These are phyloP conservation scores for Candida sanyaensis DNA, from an alignment of 1,139 yeast species.

Conservation along the genomic window DNA sequence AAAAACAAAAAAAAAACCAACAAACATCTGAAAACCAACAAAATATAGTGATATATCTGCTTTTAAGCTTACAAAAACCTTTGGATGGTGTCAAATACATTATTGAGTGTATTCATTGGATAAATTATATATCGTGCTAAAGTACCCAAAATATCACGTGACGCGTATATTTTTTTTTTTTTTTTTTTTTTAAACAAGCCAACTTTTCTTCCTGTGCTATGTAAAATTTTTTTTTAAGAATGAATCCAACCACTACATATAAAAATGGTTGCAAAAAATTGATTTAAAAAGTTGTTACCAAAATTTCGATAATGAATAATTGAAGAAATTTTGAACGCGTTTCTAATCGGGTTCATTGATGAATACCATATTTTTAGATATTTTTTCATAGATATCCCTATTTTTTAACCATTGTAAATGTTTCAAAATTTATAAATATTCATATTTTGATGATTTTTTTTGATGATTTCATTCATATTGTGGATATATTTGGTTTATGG, in stretches of 20 bases:
- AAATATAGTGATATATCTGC: too few relatives aligned
- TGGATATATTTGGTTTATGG: too few relatives aligned
- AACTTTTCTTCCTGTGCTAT: neutral
- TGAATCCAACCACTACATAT: neutral
- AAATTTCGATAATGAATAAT: neutral
- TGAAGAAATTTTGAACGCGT: neutral
- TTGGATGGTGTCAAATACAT: too few relatives aligned
- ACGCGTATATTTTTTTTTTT: too few relatives aligned
- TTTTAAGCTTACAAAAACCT: too few relatives aligned
- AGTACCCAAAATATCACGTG: too few relatives aligned
- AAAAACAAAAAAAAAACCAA: too few relatives aligned
- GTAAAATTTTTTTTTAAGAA: neutral
- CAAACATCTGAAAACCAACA: too few relatives aligned
- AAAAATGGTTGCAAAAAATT: constrained; percentile 1
- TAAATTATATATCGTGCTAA: too few relatives aligned
- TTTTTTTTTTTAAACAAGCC: too few relatives aligned
- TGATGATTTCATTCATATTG: too few relatives aligned
- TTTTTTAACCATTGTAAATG: constrained; percentile 2
- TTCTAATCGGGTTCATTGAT: neutral
- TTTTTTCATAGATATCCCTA: neutral
- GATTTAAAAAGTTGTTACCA: neutral
- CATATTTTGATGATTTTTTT: neutral
- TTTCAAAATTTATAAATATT: neutral
- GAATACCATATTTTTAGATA: neutral
- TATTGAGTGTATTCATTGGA: too few relatives aligned